Conservation (phyloP, 1,139 yeast species). For the Geotrichum aggregatum region DNA sequence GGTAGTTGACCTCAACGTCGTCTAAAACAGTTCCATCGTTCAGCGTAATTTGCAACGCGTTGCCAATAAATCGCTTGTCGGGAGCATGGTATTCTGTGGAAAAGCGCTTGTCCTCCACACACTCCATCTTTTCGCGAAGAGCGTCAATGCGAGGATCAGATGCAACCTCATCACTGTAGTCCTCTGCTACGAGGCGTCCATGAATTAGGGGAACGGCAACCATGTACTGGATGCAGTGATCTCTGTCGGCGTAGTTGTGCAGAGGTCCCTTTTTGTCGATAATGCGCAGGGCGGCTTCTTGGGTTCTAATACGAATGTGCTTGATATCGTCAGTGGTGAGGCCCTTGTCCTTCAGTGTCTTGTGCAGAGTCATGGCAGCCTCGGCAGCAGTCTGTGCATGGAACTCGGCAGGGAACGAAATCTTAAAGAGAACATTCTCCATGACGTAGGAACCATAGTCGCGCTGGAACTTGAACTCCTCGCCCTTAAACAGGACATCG, state of each 20-base stretch:
- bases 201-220: slow-evolving; percentile 52
- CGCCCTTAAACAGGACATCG: slow-evolving; percentile 53
- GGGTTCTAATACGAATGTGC: slow-evolving; percentile 50
- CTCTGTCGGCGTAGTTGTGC: slow-evolving; percentile 59
- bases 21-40: slow-evolving; percentile 53
- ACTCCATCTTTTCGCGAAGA: slow-evolving; percentile 51
- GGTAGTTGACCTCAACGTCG: slow-evolving; percentile 53
- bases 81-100: slow-evolving; percentile 54
- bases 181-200: slow-evolving; percentile 55
- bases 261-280: slow-evolving; percentile 57
- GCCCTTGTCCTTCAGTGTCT: slow-evolving; percentile 41
- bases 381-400: slow-evolving; percentile 66
- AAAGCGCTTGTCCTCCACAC: slow-evolving; percentile 49
- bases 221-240: slow-evolving; percentile 62
- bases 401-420: slow-evolving; percentile 60
- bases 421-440: slow-evolving; percentile 58
- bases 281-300: slow-evolving; percentile 57
- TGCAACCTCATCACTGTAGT: slow-evolving; percentile 51
- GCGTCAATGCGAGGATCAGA: slow-evolving; percentile 50
- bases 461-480: slow-evolving; percentile 52
- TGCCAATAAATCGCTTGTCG: slow-evolving; percentile 53
- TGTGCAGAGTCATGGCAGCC: slow-evolving; percentile 49
- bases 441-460: slow-evolving; percentile 55
- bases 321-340: slow-evolving; percentile 49
- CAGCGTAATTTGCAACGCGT: slow-evolving; percentile 49